Evolutionary conservation across 495 filamentous ascomycete genomes (phyloP), one percentile per base, ranked within the genome.

Genomic region (Tetracladium setigerum): DNA sequence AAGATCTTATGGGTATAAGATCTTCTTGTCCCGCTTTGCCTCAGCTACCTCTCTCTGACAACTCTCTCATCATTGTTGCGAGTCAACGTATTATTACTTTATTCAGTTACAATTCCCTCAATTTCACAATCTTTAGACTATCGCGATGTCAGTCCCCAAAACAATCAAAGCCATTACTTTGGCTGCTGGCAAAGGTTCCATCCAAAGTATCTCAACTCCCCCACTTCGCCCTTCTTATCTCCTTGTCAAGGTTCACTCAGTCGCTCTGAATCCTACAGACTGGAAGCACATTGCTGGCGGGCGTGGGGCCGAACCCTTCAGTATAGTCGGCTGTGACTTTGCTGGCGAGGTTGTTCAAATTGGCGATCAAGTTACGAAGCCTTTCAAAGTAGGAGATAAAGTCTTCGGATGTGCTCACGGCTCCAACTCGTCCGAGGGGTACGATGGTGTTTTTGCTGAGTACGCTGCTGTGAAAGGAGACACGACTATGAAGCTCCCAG

Each of bases 201-300:
- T 45, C 6, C 6, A 6, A 16, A 34, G 22, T 14, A 47, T 62
- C 5, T 45, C 69, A 11, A 53, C 64, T 22, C 73, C 73, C 1
- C 45, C 53, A 33, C 44, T 47, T 13, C 44, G 35, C 4, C 18
- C 16, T 5, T 17, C 18, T 9, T 41, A 39, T 17, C 16, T 47
- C 22, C 32, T 38, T 8, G 39, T 47, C 16, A 47, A 56, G 14
- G 61, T 60, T 5, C 16, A 24, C 5, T 58, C 65, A 5, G 69
- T 73, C 12, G 66, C 63, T 1, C 50, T 76, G 0, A 76, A 72
- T 46, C 69, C 68, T 0, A 59, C 44, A 32, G 69, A 73, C 48
- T 60, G 38, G 31, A 74, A 73, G 34, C 65, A 67, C 59, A 52
- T 54, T 9, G 62, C 65, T 0, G 47, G 27, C n/a, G 42, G 44